Percentiles rank a stretch among this genome's conserved stretches.
phyloP scores from a whole-genome alignment of 1,284 basidiomycete genomes.

The Leccinum angustisporum region DNA sequence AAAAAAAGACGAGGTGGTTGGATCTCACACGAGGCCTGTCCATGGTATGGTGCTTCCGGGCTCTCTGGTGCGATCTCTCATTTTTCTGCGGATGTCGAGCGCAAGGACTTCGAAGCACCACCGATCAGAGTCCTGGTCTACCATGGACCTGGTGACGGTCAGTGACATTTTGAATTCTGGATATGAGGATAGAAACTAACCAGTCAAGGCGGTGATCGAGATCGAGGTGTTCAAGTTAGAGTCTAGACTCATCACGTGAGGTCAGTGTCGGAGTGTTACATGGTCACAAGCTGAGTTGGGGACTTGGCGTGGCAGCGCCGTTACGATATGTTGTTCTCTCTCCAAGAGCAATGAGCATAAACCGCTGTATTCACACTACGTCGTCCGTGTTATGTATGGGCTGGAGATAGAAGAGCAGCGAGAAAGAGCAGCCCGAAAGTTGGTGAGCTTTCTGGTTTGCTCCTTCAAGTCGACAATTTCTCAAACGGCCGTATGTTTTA shows the following conservation, averaged over 20 bases:
- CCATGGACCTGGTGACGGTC: constrained; percentile 62
- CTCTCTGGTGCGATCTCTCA: constrained; percentile 65
- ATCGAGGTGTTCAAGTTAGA: no score
- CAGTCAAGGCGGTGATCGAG: constrained; percentile 74
- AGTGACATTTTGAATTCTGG: neutral
- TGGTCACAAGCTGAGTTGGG: no score
- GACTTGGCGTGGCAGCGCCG: no score
- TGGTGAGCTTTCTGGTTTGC: constrained; percentile 17
- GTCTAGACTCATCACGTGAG: no score
- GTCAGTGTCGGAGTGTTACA: no score
- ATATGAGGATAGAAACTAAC: constrained; percentile 43
- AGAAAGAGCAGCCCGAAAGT: constrained; percentile 14
- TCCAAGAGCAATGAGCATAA: neutral
- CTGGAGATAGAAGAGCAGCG: constrained; percentile 10
- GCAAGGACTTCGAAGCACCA: constrained; percentile 94
- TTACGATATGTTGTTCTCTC: no score
- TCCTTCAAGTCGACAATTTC: neutral
- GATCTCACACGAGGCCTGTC: constrained; percentile 89
- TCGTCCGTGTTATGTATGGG: constrained; percentile 6
- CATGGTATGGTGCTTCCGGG: constrained; percentile 56
- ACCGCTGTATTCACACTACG: constrained; percentile 15
- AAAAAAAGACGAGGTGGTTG: neutral
- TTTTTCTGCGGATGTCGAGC: constrained; percentile 80
- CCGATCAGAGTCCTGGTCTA: constrained; percentile 96
- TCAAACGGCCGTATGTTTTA: neutral